Base-by-base conservation (phyloP, 2,329 filamentous ascomycete genomes). In the Dothideomycetes sp. region DNA sequence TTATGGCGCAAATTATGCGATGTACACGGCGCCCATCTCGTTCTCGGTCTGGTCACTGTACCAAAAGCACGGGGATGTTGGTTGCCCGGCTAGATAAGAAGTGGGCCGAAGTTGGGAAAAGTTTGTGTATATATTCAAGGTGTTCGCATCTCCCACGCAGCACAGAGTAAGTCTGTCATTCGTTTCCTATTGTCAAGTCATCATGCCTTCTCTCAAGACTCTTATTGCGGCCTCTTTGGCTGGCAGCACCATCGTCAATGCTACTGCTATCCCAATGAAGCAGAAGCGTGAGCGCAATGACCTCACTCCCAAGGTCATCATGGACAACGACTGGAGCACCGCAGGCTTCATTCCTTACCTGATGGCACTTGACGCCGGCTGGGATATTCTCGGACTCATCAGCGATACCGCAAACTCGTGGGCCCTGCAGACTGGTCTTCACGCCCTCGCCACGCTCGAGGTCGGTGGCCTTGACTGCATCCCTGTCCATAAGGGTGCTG, bases 241-340 rank as follows among this genome's bases (percentile, higher is more conserved):
- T 27, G 22, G 22, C 27, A 32, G 27, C 30, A 35, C 40, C 24
- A 31, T 29, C 15, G 17, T 42, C 24, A n/a, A n/a, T n/a, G 16
- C 32, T 34, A 18, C 15, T 19, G 40, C 40, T 31, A 31, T 35
- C 33, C 40, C 40, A 22, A 16, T 31, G 17, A 31, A 30, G 12
- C 34, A 37, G 18, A n/a, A 41, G 34, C 11, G 36, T 30, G 11
- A 14, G 17, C 5, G 10, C 10, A 42, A 34, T 33, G 19, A 14
- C 12, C 34, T 17, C 3, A 38, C 22, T 19, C 48, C 45, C 16
- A 54, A 64, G 47, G 55, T 56, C 19, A 64, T 70, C 44, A 47
- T 69, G 36, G 63, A 70, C 49, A 69, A 69, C 45, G 65, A 70
- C 51, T 69, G 64, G 64, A 54, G 53, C 30, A 50, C 61, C 1